A percentile compares a stretch with the other conserved stretches of the same genome.
These are phyloP conservation scores for Metarhizium sp. DNA, from an alignment of 2,329 filamentous ascomycete genomes.

Conservation along the genomic window DNA sequence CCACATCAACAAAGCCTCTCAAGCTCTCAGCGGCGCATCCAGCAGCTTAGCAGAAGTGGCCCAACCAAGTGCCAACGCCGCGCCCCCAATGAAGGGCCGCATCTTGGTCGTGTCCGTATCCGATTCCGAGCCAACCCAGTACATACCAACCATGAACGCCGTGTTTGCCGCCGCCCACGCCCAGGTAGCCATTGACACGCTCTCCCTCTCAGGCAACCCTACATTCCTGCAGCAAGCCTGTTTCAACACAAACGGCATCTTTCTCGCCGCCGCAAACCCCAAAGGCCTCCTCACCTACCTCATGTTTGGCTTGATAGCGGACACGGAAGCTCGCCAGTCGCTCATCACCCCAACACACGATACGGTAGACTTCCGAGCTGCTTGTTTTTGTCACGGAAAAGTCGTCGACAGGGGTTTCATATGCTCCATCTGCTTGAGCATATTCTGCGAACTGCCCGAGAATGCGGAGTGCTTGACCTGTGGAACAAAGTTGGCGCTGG, in stretches of 20 bases:
- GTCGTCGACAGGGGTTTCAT: constrained; percentile 92
- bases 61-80: constrained; percentile 20
- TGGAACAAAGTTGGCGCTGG: constrained; percentile 68
- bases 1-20: constrained; percentile 77
- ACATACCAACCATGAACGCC: constrained; percentile 97
- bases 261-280: constrained; percentile 43
- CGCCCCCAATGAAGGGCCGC: constrained; percentile 37
- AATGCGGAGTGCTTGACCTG: constrained; percentile 72
- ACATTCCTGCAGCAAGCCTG: constrained; percentile 89
- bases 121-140: constrained; percentile 75
- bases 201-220: constrained; percentile 74
- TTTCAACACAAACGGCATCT: constrained; percentile 52
- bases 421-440: constrained; percentile 92
- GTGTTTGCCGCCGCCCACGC: constrained; percentile 91
- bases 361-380: constrained; percentile 92
- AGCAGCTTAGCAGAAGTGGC: constrained; percentile 27
- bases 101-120: constrained; percentile 89
- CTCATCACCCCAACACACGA: constrained; percentile 74
- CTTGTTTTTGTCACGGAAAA: constrained; percentile 89
- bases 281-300: constrained; percentile 80
- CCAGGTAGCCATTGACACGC: constrained; percentile 83
- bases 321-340: constrained; percentile 43
- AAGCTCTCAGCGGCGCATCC: constrained; percentile 52
- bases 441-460: constrained; percentile 63
- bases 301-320: constrained; percentile 85